Evolutionary conservation across 2,329 filamentous ascomycete species (phyloP), one percentile per base, ranked within the genome.

Genomic region (Penicillium freii): DNA sequence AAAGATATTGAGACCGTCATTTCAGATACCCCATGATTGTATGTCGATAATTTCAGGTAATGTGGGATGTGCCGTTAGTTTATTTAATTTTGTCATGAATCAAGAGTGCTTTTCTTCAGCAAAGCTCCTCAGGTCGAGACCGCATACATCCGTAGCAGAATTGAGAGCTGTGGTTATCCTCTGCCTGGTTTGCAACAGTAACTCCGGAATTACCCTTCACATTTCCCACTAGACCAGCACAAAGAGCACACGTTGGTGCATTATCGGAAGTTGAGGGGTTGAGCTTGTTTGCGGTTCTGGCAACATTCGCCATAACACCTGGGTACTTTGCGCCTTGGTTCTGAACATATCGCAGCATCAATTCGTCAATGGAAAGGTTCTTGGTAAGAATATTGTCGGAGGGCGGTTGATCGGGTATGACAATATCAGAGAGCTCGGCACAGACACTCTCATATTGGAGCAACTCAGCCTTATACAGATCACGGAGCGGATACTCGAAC

Each of bases 291-390:
- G 90, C 88, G 34, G 93, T 99, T 61, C 91, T 86, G 5, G 97
- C 93, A 10, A 99, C 94, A 71, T 99, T 99, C 33, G 92, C 89
- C 64, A 99, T 92, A 55, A 97, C 91, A 54, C 90, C 91, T 3
- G 92, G 90, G 69, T 95, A 97, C 58, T 88, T 89, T 63, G 86
- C 84, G 71, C 96, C 92, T 17, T 96, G 91, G 40, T 86, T 88
- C 63, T 86, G 84, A 69, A 99, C 96, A 73, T 97, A 99, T 56
- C 91, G 87, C 57, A 82, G 78, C 87, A 97, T 92, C 53, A 99
- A 83, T 65, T 92, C 88, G 70, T 97, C 92, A 67, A 99, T 97
- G 45, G 91, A 95, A 45, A 91, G 83, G 63, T 91, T 88, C 57
- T 69, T 72, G 33, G 70, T 73, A 11, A 74, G 68, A 33, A 71